Base-by-base conservation (phyloP, 179 eudicot species). In the Sideroxylon spinosum region DNA sequence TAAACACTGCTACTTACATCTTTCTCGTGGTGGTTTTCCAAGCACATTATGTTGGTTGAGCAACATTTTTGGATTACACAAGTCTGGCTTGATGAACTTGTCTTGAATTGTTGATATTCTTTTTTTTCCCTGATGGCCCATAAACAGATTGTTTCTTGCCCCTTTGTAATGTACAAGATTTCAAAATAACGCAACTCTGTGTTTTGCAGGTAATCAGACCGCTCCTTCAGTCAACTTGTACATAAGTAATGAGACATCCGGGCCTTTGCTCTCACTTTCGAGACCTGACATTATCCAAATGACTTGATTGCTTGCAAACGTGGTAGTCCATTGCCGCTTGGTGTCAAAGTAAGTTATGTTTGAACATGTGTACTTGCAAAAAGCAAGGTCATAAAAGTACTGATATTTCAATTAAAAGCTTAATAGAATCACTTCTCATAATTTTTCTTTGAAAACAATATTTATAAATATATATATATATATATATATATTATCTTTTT, bases 211-310 rank as follows among this genome's bases (percentile, higher is more conserved):
- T 73, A 87, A 81, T 83, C 83, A 84, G 71, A 83, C 81, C 73
- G 87, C 84, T 56, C 89, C 68, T 89, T 89, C 80, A 87, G 88
- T 84, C 88, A 92, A 86, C 97, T 96, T 86, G 99, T 96, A 76
- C 92, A 92, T 79, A 96, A 88, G 99, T 94, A 82, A 94, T 94
- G 93, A 87, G 98, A 86, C 97, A 94, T 86, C 98, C 94, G 99
- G 84, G 99, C 99, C 64, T 96, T 92, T 90, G 99, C 99, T 68
- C 99, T 96, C 25, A 90, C 92, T 77, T 96, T 96, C 73, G 94
- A 96, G 89, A 96, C 98, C 76, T 83, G 86, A 26, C 98, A 91
- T 81, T 94, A 94, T 85, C 99, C 98, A 32, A 94, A 96, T 87
- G 99, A 96, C 84, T 82, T 96, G 90, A 78, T 96, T 88, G 98